Percentiles rank a stretch among this genome's conserved stretches.
Evolutionary conservation across 129 eudicot genomes (phyloP).

Genomic region (Helichrysum umbraculigerum): DNA sequence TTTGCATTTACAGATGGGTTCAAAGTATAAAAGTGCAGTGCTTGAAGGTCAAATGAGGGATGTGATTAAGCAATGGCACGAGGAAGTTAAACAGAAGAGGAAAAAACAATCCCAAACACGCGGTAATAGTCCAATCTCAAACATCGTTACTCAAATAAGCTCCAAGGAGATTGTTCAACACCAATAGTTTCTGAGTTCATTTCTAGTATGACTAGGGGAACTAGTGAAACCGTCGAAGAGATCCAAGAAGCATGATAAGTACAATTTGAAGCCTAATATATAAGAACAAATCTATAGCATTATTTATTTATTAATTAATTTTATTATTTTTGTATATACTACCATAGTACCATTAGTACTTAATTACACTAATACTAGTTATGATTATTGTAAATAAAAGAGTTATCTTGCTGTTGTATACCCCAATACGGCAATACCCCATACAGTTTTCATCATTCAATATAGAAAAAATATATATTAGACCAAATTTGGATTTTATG

Average conservation of each 20-base stretch:
- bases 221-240: conserved; percentile 29
- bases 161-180: conserved; percentile 21
- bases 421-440: neutral
- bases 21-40: conserved; percentile 35
- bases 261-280: neutral
- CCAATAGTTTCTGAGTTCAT: conserved; percentile 1
- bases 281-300: neutral
- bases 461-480: too few species aligned
- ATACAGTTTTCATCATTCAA: neutral
- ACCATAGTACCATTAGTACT: neutral
- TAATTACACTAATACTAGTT: neutral
- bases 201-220: neutral
- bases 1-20: conserved; percentile 46
- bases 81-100: conserved; percentile 35
- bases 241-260: conserved; percentile 11
- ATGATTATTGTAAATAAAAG: conserved; percentile 4
- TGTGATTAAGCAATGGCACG: conserved; percentile 47
- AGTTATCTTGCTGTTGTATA: neutral
- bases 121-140: conserved; percentile 22
- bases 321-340: neutral
- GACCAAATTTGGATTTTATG: too few species aligned
- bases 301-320: conserved; percentile 12
- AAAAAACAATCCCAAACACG: conserved; percentile 24
- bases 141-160: conserved; percentile 16
- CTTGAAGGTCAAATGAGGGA: conserved; percentile 36